Percentiles rank a stretch among this genome's conserved stretches.
Conservation (phyloP, 2,329 filamentous ascomycete genomes). For the Dactylonectria macrodidyma region DNA sequence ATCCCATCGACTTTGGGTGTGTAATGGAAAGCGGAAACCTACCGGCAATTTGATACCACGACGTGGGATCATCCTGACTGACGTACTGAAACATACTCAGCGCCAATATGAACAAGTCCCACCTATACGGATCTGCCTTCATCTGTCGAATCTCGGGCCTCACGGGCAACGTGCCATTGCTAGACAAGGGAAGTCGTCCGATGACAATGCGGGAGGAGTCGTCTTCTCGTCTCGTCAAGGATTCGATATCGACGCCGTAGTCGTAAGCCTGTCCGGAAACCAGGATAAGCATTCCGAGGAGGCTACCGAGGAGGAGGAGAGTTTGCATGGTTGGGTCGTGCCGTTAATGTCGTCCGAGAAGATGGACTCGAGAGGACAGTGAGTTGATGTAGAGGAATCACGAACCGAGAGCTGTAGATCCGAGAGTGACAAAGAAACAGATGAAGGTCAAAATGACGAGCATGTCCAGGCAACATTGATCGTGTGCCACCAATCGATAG, state of each 20-base stretch:
- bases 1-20: neutral
- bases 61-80: slow-evolving; percentile 74
- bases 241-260: slow-evolving; percentile 64
- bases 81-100: slow-evolving; percentile 80
- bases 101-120: slow-evolving; percentile 84
- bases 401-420: neutral
- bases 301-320: slow-evolving; percentile 26
- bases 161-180: slow-evolving; percentile 58
- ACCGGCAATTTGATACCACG: slow-evolving; percentile 87
- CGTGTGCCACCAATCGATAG: neutral
- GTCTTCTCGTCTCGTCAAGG: slow-evolving; percentile 59
- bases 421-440: neutral
- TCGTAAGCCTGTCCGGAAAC: slow-evolving; percentile 58
- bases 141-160: slow-evolving; percentile 80
- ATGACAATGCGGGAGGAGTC: slow-evolving; percentile 58
- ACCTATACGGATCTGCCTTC: slow-evolving; percentile 73
- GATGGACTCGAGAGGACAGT: neutral
- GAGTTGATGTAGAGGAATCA: neutral
- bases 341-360: neutral
- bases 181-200: slow-evolving; percentile 56
- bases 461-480: neutral
- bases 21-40: slow-evolving; percentile 45
- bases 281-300: slow-evolving; percentile 26
- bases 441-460: neutral
- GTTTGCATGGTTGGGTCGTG: slow-evolving; percentile 32